phyloP scores from a whole-genome alignment of 2,329 filamentous ascomycete species.

The Aspergillus amoenus region DNA sequence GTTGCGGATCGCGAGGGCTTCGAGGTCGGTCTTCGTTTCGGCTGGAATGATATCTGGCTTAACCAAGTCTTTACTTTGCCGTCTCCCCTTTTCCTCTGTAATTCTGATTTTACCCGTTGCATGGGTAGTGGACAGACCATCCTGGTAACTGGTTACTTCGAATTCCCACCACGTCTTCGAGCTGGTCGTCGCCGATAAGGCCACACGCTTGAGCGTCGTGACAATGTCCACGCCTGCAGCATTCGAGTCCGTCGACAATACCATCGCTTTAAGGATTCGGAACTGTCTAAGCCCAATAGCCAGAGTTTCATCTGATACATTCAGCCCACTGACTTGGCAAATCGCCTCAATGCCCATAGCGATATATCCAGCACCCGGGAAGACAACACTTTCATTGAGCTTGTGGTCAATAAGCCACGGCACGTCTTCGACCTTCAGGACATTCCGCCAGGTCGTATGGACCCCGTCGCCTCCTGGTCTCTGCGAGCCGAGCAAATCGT shows the following conservation, averaged over 20 bases:
- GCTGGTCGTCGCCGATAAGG: background rate
- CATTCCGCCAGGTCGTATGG: constrained; percentile 26
- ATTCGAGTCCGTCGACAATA: background rate
- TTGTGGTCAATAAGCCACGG: background rate
- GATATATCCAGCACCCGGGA: background rate
- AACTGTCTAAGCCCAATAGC: background rate
- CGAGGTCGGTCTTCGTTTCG: background rate
- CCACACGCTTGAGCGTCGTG: background rate
- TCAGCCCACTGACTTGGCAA: background rate
- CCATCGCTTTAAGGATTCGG: background rate
- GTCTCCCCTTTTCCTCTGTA: background rate
- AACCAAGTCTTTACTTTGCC: background rate
- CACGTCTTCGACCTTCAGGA: constrained; percentile 15
- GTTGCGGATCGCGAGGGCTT: background rate
- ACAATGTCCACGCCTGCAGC: background rate
- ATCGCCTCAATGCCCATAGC: background rate
- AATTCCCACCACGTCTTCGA: background rate
- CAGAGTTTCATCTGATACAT: background rate
- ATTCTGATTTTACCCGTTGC: background rate
- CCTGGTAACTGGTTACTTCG: background rate
- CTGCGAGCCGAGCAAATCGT: constrained; percentile 25
- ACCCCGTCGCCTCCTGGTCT: constrained; percentile 10
- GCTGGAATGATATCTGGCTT: background rate
- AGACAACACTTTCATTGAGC: background rate
- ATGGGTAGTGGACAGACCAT: background rate